Evolutionary conservation across 345 rosid species (phyloP).

Genomic region (Murraya koenigii): DNA sequence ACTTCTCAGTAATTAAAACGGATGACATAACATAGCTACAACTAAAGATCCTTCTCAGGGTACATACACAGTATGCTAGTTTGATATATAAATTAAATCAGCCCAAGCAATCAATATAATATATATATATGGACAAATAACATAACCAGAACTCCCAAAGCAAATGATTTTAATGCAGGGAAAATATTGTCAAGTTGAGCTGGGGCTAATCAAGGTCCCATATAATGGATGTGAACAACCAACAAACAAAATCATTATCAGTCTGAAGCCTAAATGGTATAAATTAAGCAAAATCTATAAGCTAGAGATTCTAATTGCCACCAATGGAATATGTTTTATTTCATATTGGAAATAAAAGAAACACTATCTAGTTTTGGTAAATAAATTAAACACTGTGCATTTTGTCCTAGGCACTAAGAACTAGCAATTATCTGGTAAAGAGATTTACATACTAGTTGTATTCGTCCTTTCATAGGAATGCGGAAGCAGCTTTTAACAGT

Average conservation of each 20-base stretch:
- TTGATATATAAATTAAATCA: not conserved
- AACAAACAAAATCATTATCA: not conserved
- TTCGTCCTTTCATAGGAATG: slow-evolving; percentile 91
- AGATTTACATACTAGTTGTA: slow-evolving; percentile 65
- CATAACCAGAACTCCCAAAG: not conserved
- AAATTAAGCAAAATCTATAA: not conserved
- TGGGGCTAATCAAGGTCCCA: not conserved
- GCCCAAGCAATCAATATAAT: not conserved
- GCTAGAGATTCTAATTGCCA: no score
- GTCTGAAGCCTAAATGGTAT: not conserved
- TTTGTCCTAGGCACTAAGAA: slow-evolving; percentile 2
- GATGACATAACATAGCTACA: not conserved
- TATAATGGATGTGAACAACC: not conserved
- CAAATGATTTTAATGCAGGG: not conserved
- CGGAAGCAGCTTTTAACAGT: slow-evolving; percentile 61
- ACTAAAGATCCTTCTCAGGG: not conserved
- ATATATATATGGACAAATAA: not conserved
- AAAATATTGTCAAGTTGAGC: slow-evolving; percentile 10
- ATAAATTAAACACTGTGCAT: not conserved
- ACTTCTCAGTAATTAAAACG: not conserved
- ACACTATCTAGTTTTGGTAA: not conserved
- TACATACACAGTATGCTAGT: not conserved
- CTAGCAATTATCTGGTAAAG: slow-evolving; percentile 8
- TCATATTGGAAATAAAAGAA: not conserved
- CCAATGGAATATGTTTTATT: not conserved